Evolutionary conservation across 2,329 filamentous ascomycete species (phyloP), one percentile per base, ranked within the genome.

Genomic region (Penicillium sp.): DNA sequence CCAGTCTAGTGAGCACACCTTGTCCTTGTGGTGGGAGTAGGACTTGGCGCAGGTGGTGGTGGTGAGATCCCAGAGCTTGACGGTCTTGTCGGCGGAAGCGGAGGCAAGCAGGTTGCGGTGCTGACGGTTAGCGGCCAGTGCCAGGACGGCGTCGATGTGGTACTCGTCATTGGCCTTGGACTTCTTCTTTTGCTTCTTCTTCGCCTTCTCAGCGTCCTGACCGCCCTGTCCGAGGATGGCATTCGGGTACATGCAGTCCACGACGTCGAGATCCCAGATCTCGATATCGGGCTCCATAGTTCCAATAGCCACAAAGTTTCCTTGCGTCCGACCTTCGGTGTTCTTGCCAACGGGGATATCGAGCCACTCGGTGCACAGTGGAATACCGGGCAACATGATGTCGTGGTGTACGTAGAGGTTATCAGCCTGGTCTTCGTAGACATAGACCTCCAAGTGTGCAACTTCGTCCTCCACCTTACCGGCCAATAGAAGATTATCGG

Each of bases 401-500:
- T 99, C 94, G 82, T 99, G 94, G 78, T 99, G 94, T 23, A 99
- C 93, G 73, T 99, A 99, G 57, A 99, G 86, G 72, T 99, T 99
- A 76, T 97, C 94, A 41, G 87, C 89, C 58, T 85, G 85, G 66
- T 97, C 94, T 74, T 99, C 94, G 76, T 97, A 99, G 27, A 99
- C 91, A 69, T 97, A 97, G 18, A 97, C 89, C 73, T 99, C 94
- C 26, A 99, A 81, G 74, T 97, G 93, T 16, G 94, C 93, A 57
- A 99, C 87, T 71, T 99, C 94, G 66, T 99, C 94, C 75, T 99
- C 94, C 47, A 97, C 88, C 77, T 96, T 93, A 61, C 91, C 92
- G 10, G 93, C 90, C 44, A 99, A 79, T 32, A 99, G 82, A 56
- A 99, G 80, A 72, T 97, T 99, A 76, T 99, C 94, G 14, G 90